Base-by-base conservation (phyloP, 2,329 filamentous ascomycete genomes). In the Didymellaceae sp. region DNA sequence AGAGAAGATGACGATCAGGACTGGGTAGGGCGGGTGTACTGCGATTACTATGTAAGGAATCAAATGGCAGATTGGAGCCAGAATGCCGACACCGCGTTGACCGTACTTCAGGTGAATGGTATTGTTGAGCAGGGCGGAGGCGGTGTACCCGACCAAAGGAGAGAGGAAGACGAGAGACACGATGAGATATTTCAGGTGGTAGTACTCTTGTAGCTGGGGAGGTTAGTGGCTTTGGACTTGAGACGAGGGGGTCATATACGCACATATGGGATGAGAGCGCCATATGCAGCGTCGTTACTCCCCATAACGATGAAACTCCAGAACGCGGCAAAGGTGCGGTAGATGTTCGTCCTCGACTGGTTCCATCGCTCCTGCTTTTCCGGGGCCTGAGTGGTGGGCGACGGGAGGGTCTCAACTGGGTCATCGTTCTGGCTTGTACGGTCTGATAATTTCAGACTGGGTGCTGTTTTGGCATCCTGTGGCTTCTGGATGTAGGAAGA, bases 21-120 rank as follows among this genome's bases (percentile, higher is more conserved):
- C 83, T 0, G 86, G 82, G 61, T 86, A 91, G 0, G 86, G 86
- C 1, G 88, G 88, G 66, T 90, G 88, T 4, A 86, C 72, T 4
- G 82, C 79, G 47, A 89, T 80, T 21, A 87, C 76, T 18, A 87
- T 71, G 63, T 89, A 91, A 14, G 86, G 82, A 18, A 85, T 58
- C 7, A 90, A 65, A 61, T 89, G 87, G 57, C 80, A 83, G 9
- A 78, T 51, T 0, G 88, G 86, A 0, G 80, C 85, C 5, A 90
- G 68, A 41, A 89, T 65, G 9, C 88, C 87, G 8, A 91, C 81
- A 8, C 89, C 89, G 13, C 87, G 81, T 65, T 90, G 88, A 26
- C 90, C 89, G 40, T 85, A 76, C 28, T 75, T 77, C 59, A 86
- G 76, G 68, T 89, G 87, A 35, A 90, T 79, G 8, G 72, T 71